Conservation (phyloP, 805 yeast species). For the Cyberlindnera maritima region DNA sequence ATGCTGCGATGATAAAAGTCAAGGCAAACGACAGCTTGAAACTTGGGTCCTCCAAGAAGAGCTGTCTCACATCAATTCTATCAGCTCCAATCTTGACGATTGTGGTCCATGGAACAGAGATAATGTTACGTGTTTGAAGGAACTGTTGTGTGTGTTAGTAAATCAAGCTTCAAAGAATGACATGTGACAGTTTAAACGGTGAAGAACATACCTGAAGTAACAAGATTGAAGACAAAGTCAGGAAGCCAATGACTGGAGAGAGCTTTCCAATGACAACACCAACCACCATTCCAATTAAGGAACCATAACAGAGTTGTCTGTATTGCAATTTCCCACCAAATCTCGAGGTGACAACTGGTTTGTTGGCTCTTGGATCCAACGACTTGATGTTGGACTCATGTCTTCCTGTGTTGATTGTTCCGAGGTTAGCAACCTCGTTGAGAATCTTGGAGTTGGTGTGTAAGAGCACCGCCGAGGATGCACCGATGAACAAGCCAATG, state of each 20-base stretch:
- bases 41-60: conserved; percentile 57
- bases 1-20: conserved; percentile 59
- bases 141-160: conserved; percentile 36
- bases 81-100: conserved; percentile 36
- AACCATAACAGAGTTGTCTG: conserved; percentile 58
- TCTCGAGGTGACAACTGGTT: conserved; percentile 19
- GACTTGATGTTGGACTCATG: conserved; percentile 10
- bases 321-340: conserved; percentile 50
- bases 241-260: conserved; percentile 48
- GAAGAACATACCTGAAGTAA: conserved; percentile 23
- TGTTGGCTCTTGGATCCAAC: conserved; percentile 11
- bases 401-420: conserved; percentile 19
- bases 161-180: background rate
- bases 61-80: conserved; percentile 43
- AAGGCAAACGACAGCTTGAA: conserved; percentile 56
- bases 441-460: conserved; percentile 25
- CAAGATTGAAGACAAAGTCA: conserved; percentile 44
- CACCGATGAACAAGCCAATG: conserved; percentile 26
- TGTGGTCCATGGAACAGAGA: conserved; percentile 41
- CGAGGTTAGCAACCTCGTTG: conserved; percentile 26
- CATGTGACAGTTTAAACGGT: background rate
- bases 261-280: conserved; percentile 61
- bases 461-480: conserved; percentile 18
- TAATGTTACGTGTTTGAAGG: conserved; percentile 53
- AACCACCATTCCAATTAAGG: conserved; percentile 52